Evolutionary conservation across 441 rosid genomes (phyloP), one percentile per base, ranked within the genome.

Genomic region (Melastoma candidum): DNA sequence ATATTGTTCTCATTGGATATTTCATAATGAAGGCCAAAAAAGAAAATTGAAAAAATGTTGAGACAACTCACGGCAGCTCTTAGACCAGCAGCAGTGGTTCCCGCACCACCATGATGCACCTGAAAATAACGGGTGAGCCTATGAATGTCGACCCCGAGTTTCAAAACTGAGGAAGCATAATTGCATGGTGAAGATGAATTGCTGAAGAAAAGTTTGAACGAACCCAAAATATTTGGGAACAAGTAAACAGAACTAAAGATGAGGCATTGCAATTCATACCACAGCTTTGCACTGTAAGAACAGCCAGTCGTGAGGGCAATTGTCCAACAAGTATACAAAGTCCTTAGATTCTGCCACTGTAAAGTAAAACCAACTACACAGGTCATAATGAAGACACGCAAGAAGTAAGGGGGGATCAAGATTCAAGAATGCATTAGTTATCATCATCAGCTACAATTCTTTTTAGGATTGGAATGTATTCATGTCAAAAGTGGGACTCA

Each of bases 71-170:
- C 99, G 17, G 95, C 83, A 57, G 99, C 95, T 83, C 72, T 87
- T 59, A 93, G 95, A 70, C 97, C 95, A 48, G 99, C 97, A 70
- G 99, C 97, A 9, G 97, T 86, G 60, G 99, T 93, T 57, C 97
- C 97, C 59, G 97, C 97, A 70, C 99, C 97, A 57, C 99, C 99
- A 54, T 90, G 99, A 77, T 88, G 98, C 70, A 93, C 98, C 97
- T 92, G 66, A 64, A 69, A 74, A 45, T 56, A 60, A 25, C 53
- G 49, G 27, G 41, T 26, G 45, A 46, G 41, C 36, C 4, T 47
- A 29, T 32, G 12, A 29, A 26, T 3, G 12, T 26, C 22, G 12
- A 53, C 24, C 12, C 46, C 2, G 5, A 1, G 26, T n/a, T 44
- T 9, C 12, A 52, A 47, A 2, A 4, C 11, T 1, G 32, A 4